Base-by-base conservation (phyloP, 176 grass and related monocot species). In the Aegilops bicornis region DNA sequence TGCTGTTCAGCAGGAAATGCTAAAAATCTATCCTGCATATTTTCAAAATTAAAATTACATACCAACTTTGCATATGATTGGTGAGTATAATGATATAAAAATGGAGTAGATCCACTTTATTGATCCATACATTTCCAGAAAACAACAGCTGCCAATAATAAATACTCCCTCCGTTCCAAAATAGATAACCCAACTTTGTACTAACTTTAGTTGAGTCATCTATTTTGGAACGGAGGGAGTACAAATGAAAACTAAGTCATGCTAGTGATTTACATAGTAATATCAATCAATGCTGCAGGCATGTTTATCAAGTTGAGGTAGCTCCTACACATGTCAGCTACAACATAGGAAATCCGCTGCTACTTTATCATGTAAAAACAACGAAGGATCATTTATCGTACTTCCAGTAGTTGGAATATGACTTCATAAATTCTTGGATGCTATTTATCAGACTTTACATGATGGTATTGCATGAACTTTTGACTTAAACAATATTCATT, bases 1-100 rank as follows among this genome's bases (percentile, higher is more conserved):
- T 98, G 93, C 32, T 98, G 95, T 80, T 90, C 91, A 67, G 92
- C 83, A 75, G 89, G 88, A 92, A 98, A 98, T 87, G 93, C 91
- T 87, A 98, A 87, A 79, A 98, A 98, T 62, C 88, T 93, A 82
- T 98, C 93, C 96, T 98, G 88, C 84, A 91, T 45, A 45, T 86
- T 77, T 62, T 63, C 16, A 85, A 11, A 79, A 29, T 33, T 54
- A 68, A 39, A 29, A 7, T 25, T 14, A 56, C 37, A 61, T 29
- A 76, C 37, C 43, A 80, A 42, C 40, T 67, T 56, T 67, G 13
- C 5, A 42, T 24, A 61, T 24, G 23, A 81, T 23, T 35, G 1
- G 23, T 36, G 4, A n/a, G 10, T 90, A 80, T 80, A 82, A 47
- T 48, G 1, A 16, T 9, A 74, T 29, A 47, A 15, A 81, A 63